phyloP scores from a whole-genome alignment of 1,139 yeast genomes.

The Yamadazyma oceani region DNA sequence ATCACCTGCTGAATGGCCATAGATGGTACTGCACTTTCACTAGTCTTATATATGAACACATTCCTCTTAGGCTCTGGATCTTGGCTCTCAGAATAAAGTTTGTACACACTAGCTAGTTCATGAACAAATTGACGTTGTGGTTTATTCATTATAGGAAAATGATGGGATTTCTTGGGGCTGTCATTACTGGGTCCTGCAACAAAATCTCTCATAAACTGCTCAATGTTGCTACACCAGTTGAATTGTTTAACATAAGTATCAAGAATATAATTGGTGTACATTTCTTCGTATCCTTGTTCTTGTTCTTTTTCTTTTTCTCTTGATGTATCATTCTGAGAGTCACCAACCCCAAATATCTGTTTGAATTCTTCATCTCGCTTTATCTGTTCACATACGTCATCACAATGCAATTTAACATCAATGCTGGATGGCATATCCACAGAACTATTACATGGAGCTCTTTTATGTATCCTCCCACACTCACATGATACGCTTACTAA shows the following conservation, averaged over 20 bases:
- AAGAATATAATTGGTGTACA: slow-evolving; percentile 47
- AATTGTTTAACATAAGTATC: slow-evolving; percentile 49
- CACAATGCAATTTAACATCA: slow-evolving; percentile 52
- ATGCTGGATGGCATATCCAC: slow-evolving; percentile 26
- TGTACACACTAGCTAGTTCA: slow-evolving; percentile 59
- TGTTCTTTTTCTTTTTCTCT: slow-evolving; percentile 8
- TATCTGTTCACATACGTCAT: slow-evolving; percentile 64
- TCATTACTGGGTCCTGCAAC: slow-evolving; percentile 21
- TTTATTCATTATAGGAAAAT: slow-evolving; percentile 71
- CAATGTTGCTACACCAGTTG: slow-evolving; percentile 67
- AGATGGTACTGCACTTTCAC: slow-evolving; percentile 32
- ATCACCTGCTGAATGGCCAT: slow-evolving; percentile 26
- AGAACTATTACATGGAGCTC: slow-evolving; percentile 57
- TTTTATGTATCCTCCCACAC: slow-evolving; percentile 58
- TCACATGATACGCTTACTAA: slow-evolving; percentile 52
- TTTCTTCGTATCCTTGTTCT: slow-evolving; percentile 13
- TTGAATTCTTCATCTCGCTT: slow-evolving; percentile 63
- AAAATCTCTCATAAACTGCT: slow-evolving; percentile 50
- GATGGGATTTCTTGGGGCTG: slow-evolving; percentile 34
- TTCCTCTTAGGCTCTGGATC: slow-evolving; percentile 80
- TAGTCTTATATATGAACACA: slow-evolving; percentile 56
- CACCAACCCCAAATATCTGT: slow-evolving; percentile 53
- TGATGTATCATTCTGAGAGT: slow-evolving; percentile 16
- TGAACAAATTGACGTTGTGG: slow-evolving; percentile 74
- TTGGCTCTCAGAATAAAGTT: slow-evolving; percentile 68